Evolutionary conservation across 306 rosid genomes (phyloP), one percentile per base, ranked within the genome.

Genomic region (Macrotyloma uniflorum): DNA sequence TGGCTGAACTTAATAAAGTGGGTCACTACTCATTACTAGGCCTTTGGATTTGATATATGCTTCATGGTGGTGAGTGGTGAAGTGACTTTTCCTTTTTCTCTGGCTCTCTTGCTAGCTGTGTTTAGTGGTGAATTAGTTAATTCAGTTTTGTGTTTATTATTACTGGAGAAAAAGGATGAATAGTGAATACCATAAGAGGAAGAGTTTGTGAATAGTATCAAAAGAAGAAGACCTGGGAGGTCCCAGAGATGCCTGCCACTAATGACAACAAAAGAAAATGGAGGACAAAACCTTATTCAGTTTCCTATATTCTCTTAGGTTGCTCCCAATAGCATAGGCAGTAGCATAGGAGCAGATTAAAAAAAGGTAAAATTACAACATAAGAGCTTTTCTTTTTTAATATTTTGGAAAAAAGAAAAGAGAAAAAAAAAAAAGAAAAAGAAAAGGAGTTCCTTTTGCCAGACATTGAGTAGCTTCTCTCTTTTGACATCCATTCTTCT

Each of bases 261-360:
- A 59, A 43, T 74, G 67, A 67, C 86, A 46, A 80, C 79, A 78
- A 74, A 49, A 71, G 65, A 50, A 69, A 79, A 77, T 47, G 72
- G 65, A 64, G 70, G 66, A 65, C 65, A 64, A 62, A 76, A 54
- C 75, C 84, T 76, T 77, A 70, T 68, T 76, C 75, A 70, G 64
- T 76, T 81, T 79, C 80, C 38, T 50, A 30, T 73, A 70, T 65
- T 80, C 78, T 79, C 55, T 77, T 61, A 72, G 86, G 90, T 82
- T 85, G 91, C 86, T 87, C 84, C 89, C 87, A 76, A 87, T 84
- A 83, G 84, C 88, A 83, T 80, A 88, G 89, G 85, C 90, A 88
- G 72, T 43, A 77, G 78, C 74, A 76, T 30, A 65, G 79, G 66
- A 66, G 33, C 24, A 73, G 43, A 84, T 57, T 77, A 15, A 78